phyloP scores from a whole-genome alignment of 2,329 filamentous ascomycete genomes.

The Ophiostoma populinum region DNA sequence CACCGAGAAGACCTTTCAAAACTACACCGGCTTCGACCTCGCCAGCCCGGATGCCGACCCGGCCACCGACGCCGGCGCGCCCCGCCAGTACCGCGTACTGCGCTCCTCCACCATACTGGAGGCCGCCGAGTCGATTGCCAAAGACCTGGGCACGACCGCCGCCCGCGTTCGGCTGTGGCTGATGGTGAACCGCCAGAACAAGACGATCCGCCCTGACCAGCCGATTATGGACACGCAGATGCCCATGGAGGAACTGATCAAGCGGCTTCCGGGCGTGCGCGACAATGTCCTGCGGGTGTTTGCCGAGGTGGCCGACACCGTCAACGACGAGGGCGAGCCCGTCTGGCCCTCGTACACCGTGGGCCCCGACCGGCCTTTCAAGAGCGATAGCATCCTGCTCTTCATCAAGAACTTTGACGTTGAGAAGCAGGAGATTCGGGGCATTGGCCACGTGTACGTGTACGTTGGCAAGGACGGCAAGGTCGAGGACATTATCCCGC shows the following conservation, averaged over 20 bases:
- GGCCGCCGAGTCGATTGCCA: slow-evolving; percentile 52
- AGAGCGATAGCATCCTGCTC: slow-evolving; percentile 55
- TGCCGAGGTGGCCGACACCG: slow-evolving; percentile 60
- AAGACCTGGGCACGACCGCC: slow-evolving; percentile 50
- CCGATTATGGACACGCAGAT: slow-evolving; percentile 63
- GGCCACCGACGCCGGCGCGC: slow-evolving; percentile 44
- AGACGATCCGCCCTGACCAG: slow-evolving; percentile 80
- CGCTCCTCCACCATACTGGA: slow-evolving; percentile 61
- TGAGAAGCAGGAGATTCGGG: slow-evolving; percentile 54
- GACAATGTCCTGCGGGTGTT: slow-evolving; percentile 67
- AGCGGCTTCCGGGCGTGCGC: slow-evolving; percentile 37
- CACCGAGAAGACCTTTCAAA: slow-evolving; percentile 62
- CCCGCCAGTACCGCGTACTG: slow-evolving; percentile 55
- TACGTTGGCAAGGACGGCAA: slow-evolving; percentile 69
- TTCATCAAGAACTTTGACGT: slow-evolving; percentile 88
- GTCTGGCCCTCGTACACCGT: slow-evolving; percentile 51
- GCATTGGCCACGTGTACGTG: slow-evolving; percentile 71
- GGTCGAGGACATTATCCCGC: slow-evolving; percentile 64
- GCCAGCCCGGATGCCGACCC: slow-evolving; percentile 46
- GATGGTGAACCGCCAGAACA: slow-evolving; percentile 98
- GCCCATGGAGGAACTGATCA: slow-evolving; percentile 54
- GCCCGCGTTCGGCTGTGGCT: slow-evolving; percentile 72
- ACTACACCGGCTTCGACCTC: slow-evolving; percentile 73
- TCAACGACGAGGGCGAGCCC: slow-evolving; percentile 48
- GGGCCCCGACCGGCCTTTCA: slow-evolving; percentile 38